phyloP scores from a whole-genome alignment of 257 asterid genomes.

The Nicotiana attenuata region DNA sequence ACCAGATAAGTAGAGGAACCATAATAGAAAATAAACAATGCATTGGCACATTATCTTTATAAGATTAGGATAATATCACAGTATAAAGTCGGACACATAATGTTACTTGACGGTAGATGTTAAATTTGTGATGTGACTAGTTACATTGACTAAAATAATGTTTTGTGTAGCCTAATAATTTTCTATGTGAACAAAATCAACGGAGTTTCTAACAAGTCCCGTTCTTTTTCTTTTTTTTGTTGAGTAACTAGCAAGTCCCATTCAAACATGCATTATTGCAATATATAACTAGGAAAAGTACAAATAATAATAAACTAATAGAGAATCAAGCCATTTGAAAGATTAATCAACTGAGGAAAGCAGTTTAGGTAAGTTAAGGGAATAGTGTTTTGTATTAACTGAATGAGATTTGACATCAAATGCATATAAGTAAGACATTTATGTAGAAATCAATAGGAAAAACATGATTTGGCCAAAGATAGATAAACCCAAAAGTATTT shows the following conservation, averaged over 20 bases:
- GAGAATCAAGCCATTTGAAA: neutral
- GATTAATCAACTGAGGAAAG: neutral
- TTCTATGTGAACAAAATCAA: neutral
- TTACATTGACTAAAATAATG: neutral
- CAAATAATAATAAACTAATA: neutral
- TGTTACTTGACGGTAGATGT: neutral
- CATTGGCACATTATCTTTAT: too few relatives aligned
- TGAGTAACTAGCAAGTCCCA: too few relatives aligned
- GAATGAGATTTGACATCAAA: neutral
- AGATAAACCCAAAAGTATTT: too few relatives aligned
- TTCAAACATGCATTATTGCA: neutral
- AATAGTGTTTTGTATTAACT: neutral
- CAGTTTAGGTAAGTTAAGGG: neutral
- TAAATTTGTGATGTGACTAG: neutral
- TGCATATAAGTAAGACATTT: neutral
- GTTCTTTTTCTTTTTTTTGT: too few relatives aligned
- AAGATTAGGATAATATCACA: too few relatives aligned
- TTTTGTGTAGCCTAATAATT: too few relatives aligned
- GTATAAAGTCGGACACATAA: too few relatives aligned
- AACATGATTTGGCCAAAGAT: too few relatives aligned
- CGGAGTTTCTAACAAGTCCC: neutral
- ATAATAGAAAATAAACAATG: neutral
- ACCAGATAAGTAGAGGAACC: neutral
- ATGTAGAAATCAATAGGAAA: neutral
- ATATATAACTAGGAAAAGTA: neutral